Evolutionary conservation across 257 asterid genomes (phyloP), one percentile per base, ranked within the genome.

Genomic region (Nicotiana undulata): DNA sequence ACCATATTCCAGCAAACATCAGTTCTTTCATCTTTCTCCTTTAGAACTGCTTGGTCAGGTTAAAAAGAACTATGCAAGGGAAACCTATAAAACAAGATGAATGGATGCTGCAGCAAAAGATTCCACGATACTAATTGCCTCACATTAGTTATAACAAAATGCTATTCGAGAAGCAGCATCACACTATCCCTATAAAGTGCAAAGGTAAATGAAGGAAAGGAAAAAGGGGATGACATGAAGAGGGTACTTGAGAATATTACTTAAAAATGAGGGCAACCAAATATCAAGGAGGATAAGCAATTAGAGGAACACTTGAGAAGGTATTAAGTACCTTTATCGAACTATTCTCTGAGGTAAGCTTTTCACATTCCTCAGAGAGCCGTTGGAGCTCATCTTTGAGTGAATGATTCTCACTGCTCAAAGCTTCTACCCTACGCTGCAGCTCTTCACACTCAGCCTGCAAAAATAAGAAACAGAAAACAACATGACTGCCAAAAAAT

Each of bases 371-470:
- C 88, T 92, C 93, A 2, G 97, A 90, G 53, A 93, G 90, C 93
- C 89, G 87, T 74, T 87, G 90, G 75, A 93, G 76, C 84, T 93
- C 98, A 6, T 90, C 93, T 83, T 92, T 88, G 59, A 93, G 89
- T 3, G 88, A 66, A 63, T 85, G 89, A 77, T 93, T 93, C 91
- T 92, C 97, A 59, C n/a, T 83, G 83, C 40, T 91, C 86, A 93
- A 79, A 20, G 86, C 75, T 85, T 90, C 98, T 77, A 93, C 98
- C 83, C 87, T 88, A 32, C 83, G 90, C 76, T 93, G 98, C 72
- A 93, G 88, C 88, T 92, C 96, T 85, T 93, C 98, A 77, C 96
- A 92, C 89, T 92, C 98, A 3, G 94, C 97, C 98, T 93, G 88
- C 52, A 10, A 82, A 61, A 79, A 60, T 11, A 76, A 24, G 82